phyloP scores from a whole-genome alignment of 2,329 filamentous ascomycete species.

The Colletotrichum spinosum region DNA sequence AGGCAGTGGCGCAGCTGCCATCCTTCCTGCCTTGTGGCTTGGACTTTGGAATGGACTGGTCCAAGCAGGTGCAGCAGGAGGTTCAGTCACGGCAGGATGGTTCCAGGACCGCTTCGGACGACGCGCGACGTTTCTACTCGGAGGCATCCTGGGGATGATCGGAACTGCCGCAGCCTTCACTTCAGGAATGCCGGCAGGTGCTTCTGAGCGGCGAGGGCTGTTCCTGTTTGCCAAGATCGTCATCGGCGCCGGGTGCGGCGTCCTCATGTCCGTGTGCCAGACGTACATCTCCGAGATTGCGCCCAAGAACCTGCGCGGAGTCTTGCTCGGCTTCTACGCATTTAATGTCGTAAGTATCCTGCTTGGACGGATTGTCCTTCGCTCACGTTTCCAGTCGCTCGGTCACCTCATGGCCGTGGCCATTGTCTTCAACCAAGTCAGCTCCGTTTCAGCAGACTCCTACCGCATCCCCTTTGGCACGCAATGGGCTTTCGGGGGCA shows the following conservation, averaged over 20 bases:
- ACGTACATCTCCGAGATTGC: constrained; percentile 24
- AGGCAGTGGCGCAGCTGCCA: not conserved
- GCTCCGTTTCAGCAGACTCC: not conserved
- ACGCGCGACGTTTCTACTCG: constrained; percentile 16
- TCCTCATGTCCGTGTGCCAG: constrained; percentile 18
- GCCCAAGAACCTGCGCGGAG: constrained; percentile 19
- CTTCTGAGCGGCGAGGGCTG: not conserved
- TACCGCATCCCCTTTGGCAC: constrained; percentile 20
- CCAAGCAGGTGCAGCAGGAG: constrained; percentile 8
- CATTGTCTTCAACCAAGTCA: constrained; percentile 11
- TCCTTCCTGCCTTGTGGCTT: constrained; percentile 20
- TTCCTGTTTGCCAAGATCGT: constrained; percentile 24
- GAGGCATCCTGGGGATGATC: constrained; percentile 3
- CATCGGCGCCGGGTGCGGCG: constrained; percentile 18
- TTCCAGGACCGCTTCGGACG: constrained; percentile 18
- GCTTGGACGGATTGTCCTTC: too few species aligned
- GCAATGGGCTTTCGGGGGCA: constrained; percentile 19
- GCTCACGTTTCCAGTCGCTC: not conserved
- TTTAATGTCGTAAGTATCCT: constrained; percentile 11
- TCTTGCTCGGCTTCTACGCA: constrained; percentile 8
- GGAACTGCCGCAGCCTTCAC: constrained; percentile 15
- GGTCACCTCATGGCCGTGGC: constrained; percentile 13
- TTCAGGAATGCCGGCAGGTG: constrained; percentile 10
- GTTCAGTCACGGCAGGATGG: constrained; percentile 10
- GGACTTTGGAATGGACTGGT: constrained; percentile 21